A percentile compares a stretch with the other conserved stretches of the same genome.
Evolutionary conservation across 139 green algal genomes (phyloP).

Genomic region (Picocystis salinarum): DNA sequence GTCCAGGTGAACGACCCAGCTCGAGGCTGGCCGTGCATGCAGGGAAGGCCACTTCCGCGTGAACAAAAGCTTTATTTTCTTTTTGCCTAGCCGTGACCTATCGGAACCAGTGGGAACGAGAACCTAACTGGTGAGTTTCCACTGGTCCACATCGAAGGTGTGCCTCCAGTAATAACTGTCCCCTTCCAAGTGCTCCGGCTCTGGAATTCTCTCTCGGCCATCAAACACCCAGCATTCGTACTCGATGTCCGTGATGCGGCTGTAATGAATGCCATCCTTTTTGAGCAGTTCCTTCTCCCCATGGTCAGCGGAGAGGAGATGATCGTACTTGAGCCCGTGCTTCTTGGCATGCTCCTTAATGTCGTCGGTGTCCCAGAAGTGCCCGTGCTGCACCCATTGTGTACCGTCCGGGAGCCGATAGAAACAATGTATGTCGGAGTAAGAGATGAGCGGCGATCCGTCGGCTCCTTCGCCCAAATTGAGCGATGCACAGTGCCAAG

Average conservation of each 20-base stretch:
- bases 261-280: slow-evolving; percentile 7
- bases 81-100: too few relatives aligned
- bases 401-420: slow-evolving; percentile 23
- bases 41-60: too few relatives aligned
- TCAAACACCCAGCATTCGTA: slow-evolving; percentile 21
- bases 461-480: slow-evolving; percentile 17
- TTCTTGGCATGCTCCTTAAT: slow-evolving; percentile 7
- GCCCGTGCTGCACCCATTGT: slow-evolving; percentile 22
- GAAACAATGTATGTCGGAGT: slow-evolving; percentile 16
- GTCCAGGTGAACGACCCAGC: too few relatives aligned
- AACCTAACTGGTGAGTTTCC: too few relatives aligned
- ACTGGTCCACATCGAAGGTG: too few relatives aligned
- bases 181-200: too few relatives aligned
- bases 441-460: slow-evolving; percentile 17
- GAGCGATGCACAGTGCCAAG: slow-evolving; percentile 19
- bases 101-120: too few relatives aligned
- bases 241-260: slow-evolving; percentile 12
- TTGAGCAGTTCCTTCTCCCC: slow-evolving; percentile 2
- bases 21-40: too few relatives aligned
- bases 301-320: not conserved
- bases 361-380: slow-evolving; percentile 18
- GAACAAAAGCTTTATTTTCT: too few relatives aligned
- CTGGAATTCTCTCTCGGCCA: too few relatives aligned
- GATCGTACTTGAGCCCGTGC: not conserved
- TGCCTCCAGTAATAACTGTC: too few relatives aligned